Conservation (phyloP, 78 protist genomes). For the Guillardia theta region DNA sequence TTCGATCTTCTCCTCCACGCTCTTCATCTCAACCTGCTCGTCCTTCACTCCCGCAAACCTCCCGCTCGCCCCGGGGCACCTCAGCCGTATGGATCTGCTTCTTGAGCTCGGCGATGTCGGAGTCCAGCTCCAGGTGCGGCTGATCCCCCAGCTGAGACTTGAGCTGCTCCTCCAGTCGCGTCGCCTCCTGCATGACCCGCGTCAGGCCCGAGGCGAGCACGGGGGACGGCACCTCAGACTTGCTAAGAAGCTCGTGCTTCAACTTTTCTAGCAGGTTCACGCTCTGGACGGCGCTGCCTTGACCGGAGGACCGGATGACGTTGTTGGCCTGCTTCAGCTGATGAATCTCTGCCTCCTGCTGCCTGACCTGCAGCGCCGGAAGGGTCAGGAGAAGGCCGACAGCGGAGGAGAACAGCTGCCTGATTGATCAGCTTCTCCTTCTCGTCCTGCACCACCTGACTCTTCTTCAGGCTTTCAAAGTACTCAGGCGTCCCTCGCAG, state of each 20-base stretch:
- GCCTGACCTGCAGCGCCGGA: not conserved
- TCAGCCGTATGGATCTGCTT: not conserved
- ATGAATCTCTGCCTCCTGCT: not conserved
- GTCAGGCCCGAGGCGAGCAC: not conserved
- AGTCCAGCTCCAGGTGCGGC: not conserved
- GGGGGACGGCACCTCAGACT: not conserved
- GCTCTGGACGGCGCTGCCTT: not conserved
- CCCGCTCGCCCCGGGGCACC: no score
- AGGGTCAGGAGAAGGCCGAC: no score
- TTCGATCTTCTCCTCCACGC: no score
- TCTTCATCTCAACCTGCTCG: no score
- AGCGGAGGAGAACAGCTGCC: no score
- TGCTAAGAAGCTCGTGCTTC: not conserved
- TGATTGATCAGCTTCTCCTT: not conserved
- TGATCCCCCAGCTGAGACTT: not conserved
- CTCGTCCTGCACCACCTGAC: not conserved
- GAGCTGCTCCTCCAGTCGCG: not conserved
- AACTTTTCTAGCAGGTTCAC: not conserved
- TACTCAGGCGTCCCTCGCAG: conserved; percentile 32
- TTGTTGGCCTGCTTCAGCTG: not conserved
- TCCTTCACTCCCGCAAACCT: no score
- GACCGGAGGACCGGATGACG: not conserved
- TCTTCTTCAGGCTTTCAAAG: conserved; percentile 10
- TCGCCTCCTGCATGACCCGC: not conserved
- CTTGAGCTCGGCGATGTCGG: not conserved